Evolutionary conservation across 768 basidiomycete species (phyloP).

Genomic region (Phanerochaete carnosa): DNA sequence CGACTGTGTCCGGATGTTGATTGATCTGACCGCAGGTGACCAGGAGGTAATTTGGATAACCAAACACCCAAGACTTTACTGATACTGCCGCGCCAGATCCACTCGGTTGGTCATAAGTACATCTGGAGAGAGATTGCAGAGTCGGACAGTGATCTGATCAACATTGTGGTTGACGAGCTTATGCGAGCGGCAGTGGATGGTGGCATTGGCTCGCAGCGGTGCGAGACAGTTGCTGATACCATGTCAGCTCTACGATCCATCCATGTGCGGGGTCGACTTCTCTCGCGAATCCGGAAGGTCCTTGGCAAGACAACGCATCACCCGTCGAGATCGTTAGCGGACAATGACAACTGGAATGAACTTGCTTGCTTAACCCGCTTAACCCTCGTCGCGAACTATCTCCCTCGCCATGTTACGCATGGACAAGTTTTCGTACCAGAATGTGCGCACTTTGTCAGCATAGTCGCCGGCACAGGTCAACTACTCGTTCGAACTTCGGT

Average conservation of each 20-base stretch:
- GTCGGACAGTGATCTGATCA: conserved; percentile 62
- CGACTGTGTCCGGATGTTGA: conserved; percentile 76
- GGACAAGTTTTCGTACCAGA: conserved; percentile 83
- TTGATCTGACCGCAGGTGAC: conserved; percentile 71
- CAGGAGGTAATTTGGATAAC: conserved; percentile 49
- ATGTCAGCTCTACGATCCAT: conserved; percentile 74
- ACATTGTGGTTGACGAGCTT: conserved; percentile 76
- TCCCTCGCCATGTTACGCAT: conserved; percentile 57
- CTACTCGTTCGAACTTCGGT: conserved; percentile 73
- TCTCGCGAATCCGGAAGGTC: conserved; percentile 78
- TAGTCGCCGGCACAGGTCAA: conserved; percentile 76
- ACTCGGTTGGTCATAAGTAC: conserved; percentile 61
- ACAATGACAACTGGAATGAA: conserved; percentile 78
- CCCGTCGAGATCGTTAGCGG: conserved; percentile 57
- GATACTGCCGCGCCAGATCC: conserved; percentile 41
- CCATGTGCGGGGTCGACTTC: conserved; percentile 72
- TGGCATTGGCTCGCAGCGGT: conserved; percentile 70
- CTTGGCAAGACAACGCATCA: conserved; percentile 70
- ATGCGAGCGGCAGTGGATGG: conserved; percentile 82
- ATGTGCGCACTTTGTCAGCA: conserved; percentile 71
- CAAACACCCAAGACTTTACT: not conserved
- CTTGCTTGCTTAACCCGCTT: conserved; percentile 78
- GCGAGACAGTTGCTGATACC: conserved; percentile 73
- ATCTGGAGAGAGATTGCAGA: conserved; percentile 78
- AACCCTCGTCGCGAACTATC: conserved; percentile 67